A percentile compares a stretch with the other conserved stretches of the same genome.
phyloP scores from a whole-genome alignment of 2,329 filamentous ascomycete genomes.

The Cladobotryum protrusum region DNA sequence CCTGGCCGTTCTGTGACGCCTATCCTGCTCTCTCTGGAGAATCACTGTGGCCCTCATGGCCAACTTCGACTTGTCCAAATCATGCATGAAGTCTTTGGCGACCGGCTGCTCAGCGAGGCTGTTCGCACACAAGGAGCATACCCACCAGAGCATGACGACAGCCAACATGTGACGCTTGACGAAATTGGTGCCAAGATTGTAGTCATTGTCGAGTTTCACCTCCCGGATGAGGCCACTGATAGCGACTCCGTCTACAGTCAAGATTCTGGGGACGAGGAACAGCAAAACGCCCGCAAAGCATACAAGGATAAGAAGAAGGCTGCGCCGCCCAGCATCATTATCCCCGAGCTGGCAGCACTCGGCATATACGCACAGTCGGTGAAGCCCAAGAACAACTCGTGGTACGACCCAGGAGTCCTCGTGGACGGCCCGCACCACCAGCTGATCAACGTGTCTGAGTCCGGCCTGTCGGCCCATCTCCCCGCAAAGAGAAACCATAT shows the following conservation, averaged over 20 bases:
- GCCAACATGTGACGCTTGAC: conserved; percentile 49
- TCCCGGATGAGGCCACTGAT: conserved; percentile 44
- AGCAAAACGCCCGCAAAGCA: conserved; percentile 41
- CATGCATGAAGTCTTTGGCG: conserved; percentile 57
- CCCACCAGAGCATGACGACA: conserved; percentile 44
- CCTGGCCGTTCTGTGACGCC: conserved; percentile 44
- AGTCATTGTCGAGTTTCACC: conserved; percentile 62
- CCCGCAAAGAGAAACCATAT: conserved; percentile 42
- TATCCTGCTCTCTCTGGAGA: conserved; percentile 60
- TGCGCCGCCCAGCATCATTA: conserved; percentile 42
- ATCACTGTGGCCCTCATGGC: conserved; percentile 55
- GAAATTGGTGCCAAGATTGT: conserved; percentile 58
- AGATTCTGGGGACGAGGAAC: conserved; percentile 34
- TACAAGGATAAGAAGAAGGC: conserved; percentile 51
- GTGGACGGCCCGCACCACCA: conserved; percentile 57
- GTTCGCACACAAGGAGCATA: conserved; percentile 49
- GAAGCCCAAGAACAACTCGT: conserved; percentile 60
- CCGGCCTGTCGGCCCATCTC: conserved; percentile 47
- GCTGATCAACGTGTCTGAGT: conserved; percentile 64
- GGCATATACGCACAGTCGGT: conserved; percentile 66
- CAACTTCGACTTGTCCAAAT: conserved; percentile 57
- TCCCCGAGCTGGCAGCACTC: conserved; percentile 58
- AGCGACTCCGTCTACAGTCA: conserved; percentile 30
- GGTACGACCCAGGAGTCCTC: conserved; percentile 47
- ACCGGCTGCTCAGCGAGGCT: conserved; percentile 52